Evolutionary conservation across 2,329 filamentous ascomycete genomes (phyloP).

Genomic region (Herpomyces periplanetae): DNA sequence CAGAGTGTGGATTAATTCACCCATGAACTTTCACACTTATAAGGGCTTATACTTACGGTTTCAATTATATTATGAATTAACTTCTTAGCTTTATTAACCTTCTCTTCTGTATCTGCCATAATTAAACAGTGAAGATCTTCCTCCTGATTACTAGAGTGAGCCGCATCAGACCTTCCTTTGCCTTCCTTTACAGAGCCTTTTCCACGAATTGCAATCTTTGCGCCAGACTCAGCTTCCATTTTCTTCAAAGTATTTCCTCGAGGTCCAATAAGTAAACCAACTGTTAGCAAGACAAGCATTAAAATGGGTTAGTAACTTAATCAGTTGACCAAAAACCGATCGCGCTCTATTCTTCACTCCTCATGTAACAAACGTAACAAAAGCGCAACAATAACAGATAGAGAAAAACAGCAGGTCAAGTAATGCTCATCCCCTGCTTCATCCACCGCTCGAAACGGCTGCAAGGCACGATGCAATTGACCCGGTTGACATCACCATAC

Average conservation of each 20-base stretch:
- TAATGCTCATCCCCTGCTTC: no score
- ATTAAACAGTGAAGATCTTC: conserved; percentile 95
- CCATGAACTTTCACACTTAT: no score
- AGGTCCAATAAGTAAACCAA: conserved; percentile 97
- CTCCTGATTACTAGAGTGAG: conserved; percentile 97
- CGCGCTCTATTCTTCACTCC: no score
- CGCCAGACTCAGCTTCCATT: conserved; percentile 86
- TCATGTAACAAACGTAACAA: no score
- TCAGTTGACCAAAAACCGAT: no score
- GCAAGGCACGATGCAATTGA: conserved; percentile 7
- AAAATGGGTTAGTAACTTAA: conserved; percentile 1
- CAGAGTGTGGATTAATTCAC: neutral
- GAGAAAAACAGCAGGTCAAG: conserved; percentile 4
- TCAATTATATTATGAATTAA: conserved; percentile 95
- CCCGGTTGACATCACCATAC: conserved; percentile 9
- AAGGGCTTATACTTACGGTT: conserved; percentile 65
- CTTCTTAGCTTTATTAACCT: conserved; percentile 96
- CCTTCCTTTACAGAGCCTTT: conserved; percentile 99
- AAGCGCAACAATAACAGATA: conserved; percentile 6
- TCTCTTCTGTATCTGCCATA: conserved; percentile 98
- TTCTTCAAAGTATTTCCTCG: conserved; percentile 99
- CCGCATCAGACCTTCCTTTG: conserved; percentile 90
- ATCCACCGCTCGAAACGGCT: no score
- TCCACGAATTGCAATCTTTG: conserved; percentile 96
- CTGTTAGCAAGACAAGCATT: no score